Base-by-base conservation (phyloP, 2,329 filamentous ascomycete genomes). In the Xylaria sp. region DNA sequence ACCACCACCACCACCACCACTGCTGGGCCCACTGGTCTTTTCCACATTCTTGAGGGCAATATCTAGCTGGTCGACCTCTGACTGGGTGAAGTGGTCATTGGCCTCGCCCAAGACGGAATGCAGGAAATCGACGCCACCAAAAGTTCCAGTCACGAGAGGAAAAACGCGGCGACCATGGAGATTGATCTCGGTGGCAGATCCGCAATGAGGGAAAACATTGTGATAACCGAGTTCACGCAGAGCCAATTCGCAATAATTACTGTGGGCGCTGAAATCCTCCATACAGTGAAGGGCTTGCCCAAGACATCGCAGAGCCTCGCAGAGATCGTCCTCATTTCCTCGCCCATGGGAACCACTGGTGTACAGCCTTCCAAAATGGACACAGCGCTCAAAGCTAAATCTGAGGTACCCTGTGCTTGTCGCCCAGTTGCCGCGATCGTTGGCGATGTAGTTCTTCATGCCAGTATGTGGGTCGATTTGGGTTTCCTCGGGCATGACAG, bases 371-470 rank as follows among this genome's bases (percentile, higher is more conserved):
- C 91, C 92, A 70, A 86, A 93, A 77, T 94, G 91, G 65, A 94
- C 91, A 74, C 89, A 87, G 63, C 91, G 86, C 14, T 83, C 83
- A 65, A 95, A 82, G 70, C 90, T 93, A 77, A 87, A 92, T 69
- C 89, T 88, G 63, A 97, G 83, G 72, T 94, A 97, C 40, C 91
- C 94, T 7, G 91, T 82, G 66, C 93, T 97, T 19, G 95, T 99
- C 1, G 94, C 92, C 91, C 94, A 97, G 42, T 87, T 85, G 4
- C 93, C 92, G 14, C 79, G 82, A 75, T 98, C 94, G 72, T 97
- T 98, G 63, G 94, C 89, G 69, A 99, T 98, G 77, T 99, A 99
- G 76, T 98, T 98, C 78, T 98, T 99, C 94, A 99, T 97, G n/a
- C 94, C 94, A 0, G 92, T 95, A 5, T 84, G 80, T 35, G 80